Evolutionary conservation across 148 eudicot species (phyloP).

Genomic region (Vaccinium darrowii): DNA sequence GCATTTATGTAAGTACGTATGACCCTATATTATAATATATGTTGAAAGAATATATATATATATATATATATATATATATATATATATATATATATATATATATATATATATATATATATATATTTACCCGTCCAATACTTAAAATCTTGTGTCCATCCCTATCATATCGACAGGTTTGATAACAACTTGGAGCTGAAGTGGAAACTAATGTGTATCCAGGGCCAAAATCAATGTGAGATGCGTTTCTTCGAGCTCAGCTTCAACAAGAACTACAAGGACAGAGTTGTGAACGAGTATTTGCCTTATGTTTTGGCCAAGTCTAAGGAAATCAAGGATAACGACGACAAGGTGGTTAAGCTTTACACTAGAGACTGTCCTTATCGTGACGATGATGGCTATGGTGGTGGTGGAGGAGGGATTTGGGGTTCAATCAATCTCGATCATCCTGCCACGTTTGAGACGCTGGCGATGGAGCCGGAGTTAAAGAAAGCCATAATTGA

Average conservation of each 20-base stretch:
- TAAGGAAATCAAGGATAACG: not conserved
- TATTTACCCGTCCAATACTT: too few species aligned
- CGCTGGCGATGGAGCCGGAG: conserved; percentile 8
- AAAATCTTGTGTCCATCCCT: too few species aligned
- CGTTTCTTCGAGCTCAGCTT: conserved; percentile 46
- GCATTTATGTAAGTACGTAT: too few species aligned
- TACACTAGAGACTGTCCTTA: conserved; percentile 11
- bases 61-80: too few species aligned
- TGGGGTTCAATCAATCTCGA: conserved; percentile 18
- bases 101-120: too few species aligned
- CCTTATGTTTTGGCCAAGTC: conserved; percentile 30
- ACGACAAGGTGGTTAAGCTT: conserved; percentile 31
- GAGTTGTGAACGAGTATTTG: conserved; percentile 29
- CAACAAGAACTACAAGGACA: conserved; percentile 33
- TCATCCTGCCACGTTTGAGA: conserved; percentile 15
- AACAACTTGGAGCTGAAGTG: conserved; percentile 31
- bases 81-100: too few species aligned
- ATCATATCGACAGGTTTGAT: conserved; percentile 22
- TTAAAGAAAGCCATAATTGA: conserved; percentile 22
- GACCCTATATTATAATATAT: too few species aligned
- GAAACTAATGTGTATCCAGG: conserved; percentile 36
- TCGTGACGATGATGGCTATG: not conserved
- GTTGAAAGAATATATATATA: too few species aligned
- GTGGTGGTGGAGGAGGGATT: conserved; percentile 8
- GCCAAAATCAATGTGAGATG: conserved; percentile 16